A percentile compares a stretch with the other conserved stretches of the same genome.
phyloP scores from a whole-genome alignment of 306 rosid species.

The Prinsepia uniflora region DNA sequence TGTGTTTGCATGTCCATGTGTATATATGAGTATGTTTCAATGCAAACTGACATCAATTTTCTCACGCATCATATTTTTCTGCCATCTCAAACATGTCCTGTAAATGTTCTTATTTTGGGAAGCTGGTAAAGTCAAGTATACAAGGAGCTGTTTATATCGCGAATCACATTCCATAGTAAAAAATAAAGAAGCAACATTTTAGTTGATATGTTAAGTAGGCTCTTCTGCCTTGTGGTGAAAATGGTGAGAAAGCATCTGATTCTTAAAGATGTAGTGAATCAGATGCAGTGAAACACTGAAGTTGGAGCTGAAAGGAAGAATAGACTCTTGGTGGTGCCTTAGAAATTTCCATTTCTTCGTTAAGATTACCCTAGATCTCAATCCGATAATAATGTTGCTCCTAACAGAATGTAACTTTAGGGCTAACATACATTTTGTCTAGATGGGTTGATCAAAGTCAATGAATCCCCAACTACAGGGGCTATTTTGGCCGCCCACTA shows the following conservation, averaged over 20 bases:
- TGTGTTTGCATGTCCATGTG: neutral
- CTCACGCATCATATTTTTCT: neutral
- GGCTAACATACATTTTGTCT: neutral
- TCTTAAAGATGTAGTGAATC: neutral
- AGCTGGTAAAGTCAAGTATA: neutral
- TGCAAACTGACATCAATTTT: neutral
- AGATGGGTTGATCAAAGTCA: neutral
- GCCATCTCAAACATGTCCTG: neutral
- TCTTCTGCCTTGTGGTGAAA: neutral
- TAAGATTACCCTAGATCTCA: neutral
- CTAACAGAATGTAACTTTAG: neutral
- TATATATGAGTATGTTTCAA: neutral
- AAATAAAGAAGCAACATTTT: neutral
- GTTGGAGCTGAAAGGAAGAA: neutral
- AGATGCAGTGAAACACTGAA: neutral
- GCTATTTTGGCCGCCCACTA: neutral
- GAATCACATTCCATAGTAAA: neutral
- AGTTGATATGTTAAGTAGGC: neutral
- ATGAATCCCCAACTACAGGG: neutral
- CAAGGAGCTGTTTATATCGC: neutral
- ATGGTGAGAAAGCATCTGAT: neutral
- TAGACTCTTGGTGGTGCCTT: neutral
- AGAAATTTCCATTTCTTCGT: neutral
- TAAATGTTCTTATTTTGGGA: neutral
- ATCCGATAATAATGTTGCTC: neutral